Conservation (phyloP, 2,329 filamentous ascomycete species). For the Polytolypa hystricis region DNA sequence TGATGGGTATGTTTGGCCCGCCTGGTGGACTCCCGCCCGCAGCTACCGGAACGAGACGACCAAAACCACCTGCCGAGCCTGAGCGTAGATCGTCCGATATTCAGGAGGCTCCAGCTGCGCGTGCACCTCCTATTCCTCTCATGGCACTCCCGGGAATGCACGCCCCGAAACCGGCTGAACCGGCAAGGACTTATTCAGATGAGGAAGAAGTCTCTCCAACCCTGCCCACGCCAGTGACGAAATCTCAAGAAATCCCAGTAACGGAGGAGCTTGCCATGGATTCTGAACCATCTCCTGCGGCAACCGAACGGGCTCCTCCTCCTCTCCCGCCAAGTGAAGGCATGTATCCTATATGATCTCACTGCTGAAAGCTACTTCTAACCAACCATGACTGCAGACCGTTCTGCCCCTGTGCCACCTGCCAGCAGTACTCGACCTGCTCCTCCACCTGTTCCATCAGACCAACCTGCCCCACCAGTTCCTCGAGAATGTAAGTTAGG, state of each 20-base stretch:
- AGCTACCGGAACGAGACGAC: conserved; percentile 25
- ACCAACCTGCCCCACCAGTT: conserved; percentile 25
- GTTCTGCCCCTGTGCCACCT: conserved; percentile 34
- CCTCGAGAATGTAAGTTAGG: conserved; percentile 46
- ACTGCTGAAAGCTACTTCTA: too few relatives aligned
- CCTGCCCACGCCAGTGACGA: conserved; percentile 21
- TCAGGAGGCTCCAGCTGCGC: conserved; percentile 19
- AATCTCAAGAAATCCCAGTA: conserved; percentile 8
- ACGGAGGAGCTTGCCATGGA: conserved; percentile 32
- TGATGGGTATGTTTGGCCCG: conserved; percentile 80
- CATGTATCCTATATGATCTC: conserved; percentile 33
- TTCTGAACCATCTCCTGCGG: conserved; percentile 22
- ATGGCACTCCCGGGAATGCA: conserved; percentile 55
- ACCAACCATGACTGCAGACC: conserved; percentile 30
- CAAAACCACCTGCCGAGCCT: conserved; percentile 32
- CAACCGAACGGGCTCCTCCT: conserved; percentile 31
- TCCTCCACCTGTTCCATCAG: conserved; percentile 26
- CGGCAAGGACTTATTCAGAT: conserved; percentile 34
- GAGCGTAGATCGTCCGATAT: conserved; percentile 23
- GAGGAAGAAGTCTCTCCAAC: conserved; percentile 43
- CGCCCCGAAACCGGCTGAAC: conserved; percentile 39
- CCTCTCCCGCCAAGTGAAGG: conserved; percentile 40
- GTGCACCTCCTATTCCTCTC: conserved; percentile 41
- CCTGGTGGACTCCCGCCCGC: conserved; percentile 42
- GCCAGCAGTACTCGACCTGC: conserved; percentile 28